Percentiles rank a stretch among this genome's conserved stretches.
Conservation (phyloP, 108 stramenopile genomes). For the Bacterosira constricta region DNA sequence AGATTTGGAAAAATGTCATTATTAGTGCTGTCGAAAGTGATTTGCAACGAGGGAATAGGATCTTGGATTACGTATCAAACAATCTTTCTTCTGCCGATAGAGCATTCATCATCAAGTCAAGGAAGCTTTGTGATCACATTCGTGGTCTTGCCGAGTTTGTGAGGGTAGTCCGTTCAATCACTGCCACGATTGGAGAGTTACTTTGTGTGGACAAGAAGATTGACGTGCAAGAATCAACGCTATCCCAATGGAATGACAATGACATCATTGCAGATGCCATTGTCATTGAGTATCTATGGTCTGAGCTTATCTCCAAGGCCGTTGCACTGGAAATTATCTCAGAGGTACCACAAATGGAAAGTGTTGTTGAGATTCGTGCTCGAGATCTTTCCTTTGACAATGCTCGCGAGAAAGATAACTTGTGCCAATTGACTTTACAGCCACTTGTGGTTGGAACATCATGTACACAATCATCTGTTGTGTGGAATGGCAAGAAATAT, state of each 20-base stretch:
- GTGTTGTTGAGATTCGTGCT: constrained; percentile 45
- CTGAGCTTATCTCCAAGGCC: constrained; percentile 23
- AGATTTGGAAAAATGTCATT: constrained; percentile 37
- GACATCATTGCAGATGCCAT: constrained; percentile 32
- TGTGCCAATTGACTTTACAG: constrained; percentile 72
- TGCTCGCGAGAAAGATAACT: background rate
- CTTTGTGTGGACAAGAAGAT: constrained; percentile 51
- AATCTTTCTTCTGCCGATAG: constrained; percentile 20
- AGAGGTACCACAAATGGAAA: constrained; percentile 27
- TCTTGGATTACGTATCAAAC: constrained; percentile 17
- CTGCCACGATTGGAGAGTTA: constrained; percentile 67
- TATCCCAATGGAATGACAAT: constrained; percentile 25
- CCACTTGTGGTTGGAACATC: constrained; percentile 38
- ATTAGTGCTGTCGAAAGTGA: constrained; percentile 30
- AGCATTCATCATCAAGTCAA: constrained; percentile 31
- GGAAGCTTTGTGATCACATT: constrained; percentile 31
- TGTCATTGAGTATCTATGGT: constrained; percentile 61
- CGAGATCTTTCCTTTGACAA: background rate
- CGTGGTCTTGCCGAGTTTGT: constrained; percentile 68
- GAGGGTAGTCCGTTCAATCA: constrained; percentile 63
- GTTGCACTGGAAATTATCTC: constrained; percentile 22
- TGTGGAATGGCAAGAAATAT: constrained; percentile 57
- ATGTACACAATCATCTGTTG: constrained; percentile 44
- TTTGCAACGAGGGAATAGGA: constrained; percentile 26
- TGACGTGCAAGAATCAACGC: constrained; percentile 10